Conservation (phyloP, 768 basidiomycete species). For the Phylloporus sp. region DNA sequence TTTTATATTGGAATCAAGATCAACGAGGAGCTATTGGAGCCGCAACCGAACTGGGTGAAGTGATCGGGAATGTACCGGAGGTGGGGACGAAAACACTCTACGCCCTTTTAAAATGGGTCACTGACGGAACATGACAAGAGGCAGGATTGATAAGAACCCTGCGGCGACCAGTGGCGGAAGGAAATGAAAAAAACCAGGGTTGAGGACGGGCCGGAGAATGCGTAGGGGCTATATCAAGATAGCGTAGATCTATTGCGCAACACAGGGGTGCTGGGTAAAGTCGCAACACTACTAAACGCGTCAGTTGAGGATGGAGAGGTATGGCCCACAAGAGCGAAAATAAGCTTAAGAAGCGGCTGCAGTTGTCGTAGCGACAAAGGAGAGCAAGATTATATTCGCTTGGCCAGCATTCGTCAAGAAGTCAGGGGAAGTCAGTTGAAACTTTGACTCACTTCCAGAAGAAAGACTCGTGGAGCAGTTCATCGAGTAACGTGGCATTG, state of each 20-base stretch:
- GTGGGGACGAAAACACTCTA: conserved; percentile 49
- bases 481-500: too few relatives aligned
- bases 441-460: too few relatives aligned
- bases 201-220: conserved; percentile 37
- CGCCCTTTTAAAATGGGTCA: conserved; percentile 39
- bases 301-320: not conserved
- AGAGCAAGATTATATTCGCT: too few relatives aligned
- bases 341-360: too few relatives aligned
- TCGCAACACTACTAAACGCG: conserved; percentile 51
- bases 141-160: conserved; percentile 39
- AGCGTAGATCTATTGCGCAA: conserved; percentile 54
- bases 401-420: too few relatives aligned
- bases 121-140: conserved; percentile 38
- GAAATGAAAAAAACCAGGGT: conserved; percentile 41
- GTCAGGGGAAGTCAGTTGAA: too few relatives aligned
- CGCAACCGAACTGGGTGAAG: conserved; percentile 31
- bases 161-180: conserved; percentile 48
- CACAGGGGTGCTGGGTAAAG: conserved; percentile 54
- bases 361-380: too few relatives aligned
- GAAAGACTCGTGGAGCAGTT: too few relatives aligned
- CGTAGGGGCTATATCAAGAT: conserved; percentile 43
- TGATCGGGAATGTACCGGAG: conserved; percentile 46
- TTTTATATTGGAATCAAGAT: conserved; percentile 56
- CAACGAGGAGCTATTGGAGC: conserved; percentile 68
- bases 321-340: too few relatives aligned